Evolutionary conservation across 208 protist species (phyloP).

Genomic region (Strigomonas culicis): DNA sequence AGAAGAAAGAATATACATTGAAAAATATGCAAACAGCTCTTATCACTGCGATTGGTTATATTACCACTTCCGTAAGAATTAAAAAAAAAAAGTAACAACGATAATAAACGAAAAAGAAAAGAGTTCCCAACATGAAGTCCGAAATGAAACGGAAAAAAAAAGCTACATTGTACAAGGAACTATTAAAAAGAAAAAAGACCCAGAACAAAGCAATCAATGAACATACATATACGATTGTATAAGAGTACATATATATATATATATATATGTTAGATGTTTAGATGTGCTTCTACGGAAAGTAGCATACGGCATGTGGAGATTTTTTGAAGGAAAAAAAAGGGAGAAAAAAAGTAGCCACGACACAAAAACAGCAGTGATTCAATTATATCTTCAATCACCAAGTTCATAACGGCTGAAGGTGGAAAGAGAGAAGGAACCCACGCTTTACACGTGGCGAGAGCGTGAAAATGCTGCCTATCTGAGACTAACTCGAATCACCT

Average conservation of each 20-base stretch:
- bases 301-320: not conserved
- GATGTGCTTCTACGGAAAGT: not conserved
- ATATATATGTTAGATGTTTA: conserved; percentile 10
- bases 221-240: conserved; percentile 1
- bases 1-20: not conserved
- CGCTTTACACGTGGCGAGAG: no score
- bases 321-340: conserved; percentile 7
- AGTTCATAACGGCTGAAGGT: conserved; percentile 6
- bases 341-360: not conserved
- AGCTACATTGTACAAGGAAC: not conserved
- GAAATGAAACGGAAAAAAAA: not conserved
- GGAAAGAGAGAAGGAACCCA: no score
- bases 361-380: not conserved
- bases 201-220: conserved; percentile 8
- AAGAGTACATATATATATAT: conserved; percentile 17
- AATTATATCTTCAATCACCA: not conserved
- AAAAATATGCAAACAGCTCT: not conserved
- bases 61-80: not conserved
- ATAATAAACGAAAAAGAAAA: not conserved
- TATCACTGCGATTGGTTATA: not conserved
- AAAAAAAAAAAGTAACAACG: conserved; percentile 10
- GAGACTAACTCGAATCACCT: no score
- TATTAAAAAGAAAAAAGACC: conserved; percentile 4
- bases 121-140: no score
- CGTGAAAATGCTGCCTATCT: no score